These are phyloP conservation scores for Pseudopyrenochaeta lycopersici DNA, from an alignment of 2,329 filamentous ascomycete species.

Conservation along the genomic window DNA sequence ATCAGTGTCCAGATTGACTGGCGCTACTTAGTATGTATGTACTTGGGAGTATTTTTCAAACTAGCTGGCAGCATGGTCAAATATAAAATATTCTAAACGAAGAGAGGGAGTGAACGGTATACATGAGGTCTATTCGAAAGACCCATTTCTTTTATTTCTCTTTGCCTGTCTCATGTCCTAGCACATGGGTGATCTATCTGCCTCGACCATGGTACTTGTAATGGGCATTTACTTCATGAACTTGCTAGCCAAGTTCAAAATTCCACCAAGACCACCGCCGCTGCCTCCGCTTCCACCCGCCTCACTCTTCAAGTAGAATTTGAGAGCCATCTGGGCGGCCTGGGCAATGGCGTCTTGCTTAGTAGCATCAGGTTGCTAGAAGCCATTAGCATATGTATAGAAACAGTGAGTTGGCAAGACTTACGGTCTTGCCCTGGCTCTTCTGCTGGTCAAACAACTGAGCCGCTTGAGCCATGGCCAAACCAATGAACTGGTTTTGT, in stretches of 20 bases:
- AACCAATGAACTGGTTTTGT: constrained; percentile 81
- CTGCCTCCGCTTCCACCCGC: constrained; percentile 56
- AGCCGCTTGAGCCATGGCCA: constrained; percentile 88
- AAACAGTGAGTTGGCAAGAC: constrained; percentile 23
- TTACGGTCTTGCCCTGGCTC: constrained; percentile 63
- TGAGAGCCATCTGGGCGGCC: constrained; percentile 86
- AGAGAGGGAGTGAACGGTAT: too few species aligned
- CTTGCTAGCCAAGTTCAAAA: constrained; percentile 69
- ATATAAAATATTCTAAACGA: too few species aligned
- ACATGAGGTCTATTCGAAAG: too few species aligned
- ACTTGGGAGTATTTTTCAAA: too few species aligned
- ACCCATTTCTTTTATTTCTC: too few species aligned
- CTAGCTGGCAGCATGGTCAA: too few species aligned
- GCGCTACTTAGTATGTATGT: too few species aligned
- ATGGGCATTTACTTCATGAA: constrained; percentile 57
- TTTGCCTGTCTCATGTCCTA: too few species aligned
- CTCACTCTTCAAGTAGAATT: constrained; percentile 89
- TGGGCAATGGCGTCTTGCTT: constrained; percentile 83
- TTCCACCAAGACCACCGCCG: constrained; percentile 56
- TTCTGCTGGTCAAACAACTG: constrained; percentile 75
- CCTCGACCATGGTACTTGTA: not conserved
- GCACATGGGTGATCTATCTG: too few species aligned
- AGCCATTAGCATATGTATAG: not conserved
- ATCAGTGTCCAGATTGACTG: too few species aligned
- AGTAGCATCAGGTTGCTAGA: constrained; percentile 63